Evolutionary conservation across 176 grass and related monocot genomes (phyloP), one percentile per base, ranked within the genome.

Genomic region (Aegilops bicornis): DNA sequence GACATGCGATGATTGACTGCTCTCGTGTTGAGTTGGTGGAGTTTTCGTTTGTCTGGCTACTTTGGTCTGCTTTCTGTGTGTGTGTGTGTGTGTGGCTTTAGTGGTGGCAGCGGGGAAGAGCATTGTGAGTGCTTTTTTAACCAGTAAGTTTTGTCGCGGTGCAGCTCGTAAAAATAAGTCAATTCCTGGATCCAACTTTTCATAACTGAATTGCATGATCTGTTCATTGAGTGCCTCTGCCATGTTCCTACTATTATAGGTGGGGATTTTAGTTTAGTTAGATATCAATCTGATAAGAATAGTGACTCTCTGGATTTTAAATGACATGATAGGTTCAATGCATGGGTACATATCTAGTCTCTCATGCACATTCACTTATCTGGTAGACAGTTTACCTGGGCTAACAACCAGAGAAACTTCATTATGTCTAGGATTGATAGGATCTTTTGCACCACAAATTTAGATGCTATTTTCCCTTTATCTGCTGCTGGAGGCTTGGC

Each of bases 41-140:
- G 56, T 79, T 68, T 61, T 70, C 12, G 59, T 84, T 60, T 71
- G 13, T 76, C 45, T 25, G 45, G 33, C 60, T 87, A 61, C 65
- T 64, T 83, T 66, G 73, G 54, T 78, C 79, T 66, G 73, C 8
- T 75, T 76, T 29, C 22, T 70, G 40, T 68, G 54, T 88, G 73
- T 5, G 89, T 33, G n/a, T n/a, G n/a, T n/a, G 30, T 76, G 43
- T 78, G 47, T 42, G 52, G 66, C 68, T 88, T 68, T 68, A 39
- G 79, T 68, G 33, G 22, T 86, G 14, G 61, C 77, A 66, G 32
- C 27, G 64, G 42, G 10, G 36, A 80, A 83, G 35, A 65, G 83
- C 77, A 43, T 43, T 43, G 42, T 43, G 42, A 42, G 90, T 90
- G 79, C 82, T 32, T 89, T 92, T 92, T 72, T 95, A 85, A 82